Conservation (phyloP, 805 yeast species). For the Yueomyces sp. region DNA sequence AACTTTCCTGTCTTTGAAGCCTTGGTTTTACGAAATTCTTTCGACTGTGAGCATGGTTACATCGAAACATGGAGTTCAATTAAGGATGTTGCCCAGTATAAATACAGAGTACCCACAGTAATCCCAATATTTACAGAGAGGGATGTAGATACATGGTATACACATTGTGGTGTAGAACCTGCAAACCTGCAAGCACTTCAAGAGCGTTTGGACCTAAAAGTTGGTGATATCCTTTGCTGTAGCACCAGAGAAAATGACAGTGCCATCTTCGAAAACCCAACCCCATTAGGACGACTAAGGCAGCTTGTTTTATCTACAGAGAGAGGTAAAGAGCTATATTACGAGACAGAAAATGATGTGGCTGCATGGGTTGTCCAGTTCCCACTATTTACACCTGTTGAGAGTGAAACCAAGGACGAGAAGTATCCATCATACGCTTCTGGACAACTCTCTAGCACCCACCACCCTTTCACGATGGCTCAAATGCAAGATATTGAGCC, state of each 20-base stretch:
- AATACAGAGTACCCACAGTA: conserved; percentile 44
- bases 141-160: conserved; percentile 33
- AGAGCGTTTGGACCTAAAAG: conserved; percentile 28
- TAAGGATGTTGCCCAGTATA: conserved; percentile 32
- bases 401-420: conserved; percentile 15
- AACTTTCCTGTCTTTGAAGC: conserved; percentile 65
- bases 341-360: conserved; percentile 23
- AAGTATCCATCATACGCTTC: conserved; percentile 51
- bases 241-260: conserved; percentile 49
- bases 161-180: conserved; percentile 7
- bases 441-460: conserved; percentile 51
- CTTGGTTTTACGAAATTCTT: conserved; percentile 43
- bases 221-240: conserved; percentile 68
- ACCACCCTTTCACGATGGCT: conserved; percentile 97
- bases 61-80: conserved; percentile 26
- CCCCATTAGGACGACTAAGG: conserved; percentile 80
- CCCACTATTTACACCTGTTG: conserved; percentile 79
- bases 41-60: conserved; percentile 19
- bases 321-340: conserved; percentile 28
- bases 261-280: conserved; percentile 78
- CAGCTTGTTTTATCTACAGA: conserved; percentile 48
- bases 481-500: conserved; percentile 48
- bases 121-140: conserved; percentile 34
- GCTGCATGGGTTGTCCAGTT: conserved; percentile 85
- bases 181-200: conserved; percentile 22